Evolutionary conservation across 352 stramenopile species (phyloP), one percentile per base, ranked within the genome.

Genomic region (Pythium chondricola): DNA sequence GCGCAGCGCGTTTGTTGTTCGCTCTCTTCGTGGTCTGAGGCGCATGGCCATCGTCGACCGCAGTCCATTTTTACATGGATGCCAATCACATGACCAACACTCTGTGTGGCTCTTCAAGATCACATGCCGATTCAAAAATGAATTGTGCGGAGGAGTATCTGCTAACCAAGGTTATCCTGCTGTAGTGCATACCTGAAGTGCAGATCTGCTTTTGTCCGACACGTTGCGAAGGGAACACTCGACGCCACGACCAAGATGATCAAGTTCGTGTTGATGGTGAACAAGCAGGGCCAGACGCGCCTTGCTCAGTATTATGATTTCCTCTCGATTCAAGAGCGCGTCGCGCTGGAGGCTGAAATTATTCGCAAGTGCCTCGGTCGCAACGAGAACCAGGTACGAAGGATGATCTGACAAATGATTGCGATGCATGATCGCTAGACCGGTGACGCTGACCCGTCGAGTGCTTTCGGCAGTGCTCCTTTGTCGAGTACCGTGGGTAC

Each of bases 251-350:
- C 42, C n/a, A 54, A 21, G 44, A 97, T 97, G 88, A 96, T 97
- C 61, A 95, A 97, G 74, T 97, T 97, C 63, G 82, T 97, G 46
- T 60, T 97, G 37, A 96, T 97, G 88, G 93, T 98, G 49, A 98
- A 99, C 74, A 99, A 99, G 77, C 96, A 99, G 69, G 97, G 97
- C 35, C 97, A 99, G 78, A 99, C 97, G 42, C 88, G 97, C n/a
- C 82, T 99, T 43, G 97, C 96, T 6, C 96, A 97, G 48, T 99
- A 99, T 74, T 99, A 99, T 65, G 95, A 99, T 81, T 99, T 98
- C 81, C 83, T 99, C 46, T 89, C 91, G 26, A 98, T 99, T 71
- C 90, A 97, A 52, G 96, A 99, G 73, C 85, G 97, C 53, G 93
- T 98, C 16, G 96, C 97, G 26, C 74, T 99, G 21, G 97, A 99